A percentile compares a stretch with the other conserved stretches of the same genome.
Evolutionary conservation across 2,329 filamentous ascomycete genomes (phyloP).

Genomic region (Thelonectria rubi): DNA sequence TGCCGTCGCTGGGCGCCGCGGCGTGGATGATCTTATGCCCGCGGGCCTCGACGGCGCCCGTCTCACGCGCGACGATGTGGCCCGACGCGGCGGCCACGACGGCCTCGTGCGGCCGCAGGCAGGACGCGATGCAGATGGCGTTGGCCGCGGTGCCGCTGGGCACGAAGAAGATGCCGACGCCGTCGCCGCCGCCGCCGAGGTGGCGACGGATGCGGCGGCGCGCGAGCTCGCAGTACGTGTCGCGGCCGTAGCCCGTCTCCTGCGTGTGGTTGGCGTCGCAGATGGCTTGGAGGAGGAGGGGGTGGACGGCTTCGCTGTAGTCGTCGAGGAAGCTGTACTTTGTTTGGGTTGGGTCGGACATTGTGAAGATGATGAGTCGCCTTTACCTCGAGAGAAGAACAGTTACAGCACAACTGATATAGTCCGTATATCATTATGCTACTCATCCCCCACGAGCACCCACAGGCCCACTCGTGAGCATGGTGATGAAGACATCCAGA

Average conservation of each 20-base stretch:
- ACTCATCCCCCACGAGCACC: not conserved
- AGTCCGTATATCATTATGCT: not conserved
- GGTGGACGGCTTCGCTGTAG: constrained; percentile 62
- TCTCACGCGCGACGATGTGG: constrained; percentile 60
- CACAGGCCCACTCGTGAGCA: constrained; percentile 29
- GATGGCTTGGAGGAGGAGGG: constrained; percentile 57
- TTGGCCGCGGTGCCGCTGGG: constrained; percentile 62
- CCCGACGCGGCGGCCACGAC: constrained; percentile 60
- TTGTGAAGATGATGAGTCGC: constrained; percentile 2
- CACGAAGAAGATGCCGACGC: constrained; percentile 60
- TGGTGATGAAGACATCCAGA: constrained; percentile 19
- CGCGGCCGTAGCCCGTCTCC: constrained; percentile 57
- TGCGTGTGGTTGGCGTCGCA: constrained; percentile 55
- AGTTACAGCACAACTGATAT: not conserved
- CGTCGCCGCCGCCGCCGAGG: constrained; percentile 45
- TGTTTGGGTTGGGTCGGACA: constrained; percentile 34
- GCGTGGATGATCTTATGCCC: constrained; percentile 63
- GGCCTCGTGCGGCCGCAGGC: constrained; percentile 59
- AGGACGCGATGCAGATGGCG: constrained; percentile 61
- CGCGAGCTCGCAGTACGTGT: constrained; percentile 54
- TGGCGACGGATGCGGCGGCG: constrained; percentile 52
- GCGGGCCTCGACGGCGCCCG: constrained; percentile 60
- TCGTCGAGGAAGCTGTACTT: constrained; percentile 60
- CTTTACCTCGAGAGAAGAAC: not conserved
- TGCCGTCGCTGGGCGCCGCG: constrained; percentile 55